Conservation (phyloP, 2,329 filamentous ascomycete genomes). For the Alternaria dauci region DNA sequence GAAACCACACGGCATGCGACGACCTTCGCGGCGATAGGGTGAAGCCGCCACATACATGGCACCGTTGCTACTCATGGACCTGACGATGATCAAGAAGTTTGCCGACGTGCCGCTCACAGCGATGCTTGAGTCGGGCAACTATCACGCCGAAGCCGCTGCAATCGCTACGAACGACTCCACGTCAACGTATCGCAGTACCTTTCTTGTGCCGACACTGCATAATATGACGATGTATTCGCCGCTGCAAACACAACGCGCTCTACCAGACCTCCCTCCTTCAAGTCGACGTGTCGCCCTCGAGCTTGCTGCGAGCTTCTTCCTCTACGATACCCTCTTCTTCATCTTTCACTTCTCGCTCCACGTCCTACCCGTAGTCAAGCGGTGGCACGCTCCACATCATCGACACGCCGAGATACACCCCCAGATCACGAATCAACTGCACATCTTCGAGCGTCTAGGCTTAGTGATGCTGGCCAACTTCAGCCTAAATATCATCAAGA, state of each 20-base stretch:
- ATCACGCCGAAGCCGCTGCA: not conserved
- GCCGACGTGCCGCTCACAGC: not conserved
- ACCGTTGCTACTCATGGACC: not conserved
- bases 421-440: not conserved
- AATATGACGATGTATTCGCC: conserved; percentile 2
- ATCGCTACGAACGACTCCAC: not conserved
- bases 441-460: not conserved
- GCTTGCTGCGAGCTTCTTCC: conserved; percentile 1
- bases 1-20: conserved; percentile 2
- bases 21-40: conserved; percentile 1
- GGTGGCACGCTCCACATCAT: conserved; percentile 2
- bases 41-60: not conserved
- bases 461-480: conserved; percentile 3
- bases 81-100: conserved; percentile 5
- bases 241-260: conserved; percentile 2
- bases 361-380: not conserved
- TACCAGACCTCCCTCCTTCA: not conserved
- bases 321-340: not conserved
- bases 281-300: not conserved
- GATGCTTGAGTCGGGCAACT: conserved; percentile 1
- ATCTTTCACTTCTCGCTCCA: conserved; percentile 1
- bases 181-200: not conserved
- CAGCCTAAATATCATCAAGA: conserved; percentile 1
- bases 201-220: not conserved
- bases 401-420: conserved; percentile 7